Evolutionary conservation across 495 filamentous ascomycete genomes (phyloP).

Genomic region (Penicillium lagena): DNA sequence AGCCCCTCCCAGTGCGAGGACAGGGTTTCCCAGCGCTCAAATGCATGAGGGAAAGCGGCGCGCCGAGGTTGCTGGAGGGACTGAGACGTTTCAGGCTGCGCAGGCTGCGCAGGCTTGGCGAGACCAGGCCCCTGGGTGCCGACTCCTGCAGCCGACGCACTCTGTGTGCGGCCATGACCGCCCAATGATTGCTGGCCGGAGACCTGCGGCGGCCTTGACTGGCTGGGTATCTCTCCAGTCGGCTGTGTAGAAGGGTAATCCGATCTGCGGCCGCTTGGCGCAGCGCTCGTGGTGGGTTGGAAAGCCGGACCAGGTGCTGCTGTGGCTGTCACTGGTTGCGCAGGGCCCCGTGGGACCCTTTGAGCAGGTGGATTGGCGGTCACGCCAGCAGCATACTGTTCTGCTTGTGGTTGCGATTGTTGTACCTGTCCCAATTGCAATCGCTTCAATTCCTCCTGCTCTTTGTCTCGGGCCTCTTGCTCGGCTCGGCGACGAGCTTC

Average conservation of each 20-base stretch:
- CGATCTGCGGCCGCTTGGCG: conserved; percentile 7
- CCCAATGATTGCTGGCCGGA: conserved; percentile 24
- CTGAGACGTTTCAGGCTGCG: conserved; percentile 28
- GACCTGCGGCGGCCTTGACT: conserved; percentile 11
- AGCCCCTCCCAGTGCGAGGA: conserved; percentile 98
- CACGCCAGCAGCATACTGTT: conserved; percentile 53
- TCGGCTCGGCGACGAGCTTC: conserved; percentile 62
- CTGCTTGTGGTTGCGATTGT: conserved; percentile 23
- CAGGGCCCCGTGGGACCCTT: conserved; percentile 12
- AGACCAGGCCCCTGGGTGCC: conserved; percentile 8
- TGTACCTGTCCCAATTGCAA: conserved; percentile 49
- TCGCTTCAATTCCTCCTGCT: conserved; percentile 48
- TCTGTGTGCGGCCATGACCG: conserved; percentile 19
- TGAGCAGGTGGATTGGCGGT: conserved; percentile 25
- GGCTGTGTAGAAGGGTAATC: conserved; percentile 12
- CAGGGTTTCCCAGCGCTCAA: conserved; percentile 93
- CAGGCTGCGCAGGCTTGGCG: conserved; percentile 21
- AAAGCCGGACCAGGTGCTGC: not conserved
- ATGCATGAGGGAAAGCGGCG: conserved; percentile 82
- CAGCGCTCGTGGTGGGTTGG: conserved; percentile 4
- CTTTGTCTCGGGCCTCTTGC: conserved; percentile 39
- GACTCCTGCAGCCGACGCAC: conserved; percentile 16
- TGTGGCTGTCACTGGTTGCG: too few relatives aligned
- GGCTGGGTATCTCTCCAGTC: conserved; percentile 1
- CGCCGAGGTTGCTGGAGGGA: conserved; percentile 31